phyloP scores from a whole-genome alignment of 192 early-diverging fungal species.

The Coemansia sp. region DNA sequence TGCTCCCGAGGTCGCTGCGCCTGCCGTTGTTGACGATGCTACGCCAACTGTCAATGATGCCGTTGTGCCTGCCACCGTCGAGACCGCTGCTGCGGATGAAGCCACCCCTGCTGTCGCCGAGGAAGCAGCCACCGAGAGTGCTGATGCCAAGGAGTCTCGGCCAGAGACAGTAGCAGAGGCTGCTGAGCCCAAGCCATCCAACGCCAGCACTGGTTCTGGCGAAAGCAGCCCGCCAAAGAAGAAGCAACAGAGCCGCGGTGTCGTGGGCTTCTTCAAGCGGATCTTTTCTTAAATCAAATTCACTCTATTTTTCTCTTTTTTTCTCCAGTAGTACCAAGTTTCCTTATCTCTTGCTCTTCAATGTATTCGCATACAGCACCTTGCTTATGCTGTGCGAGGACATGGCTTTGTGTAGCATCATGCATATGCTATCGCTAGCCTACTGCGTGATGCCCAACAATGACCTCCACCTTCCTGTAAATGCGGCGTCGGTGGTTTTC shows the following conservation, averaged over 20 bases:
- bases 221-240: constrained; percentile 23
- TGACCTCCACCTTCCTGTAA: not conserved
- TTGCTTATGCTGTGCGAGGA: no score
- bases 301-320: not conserved
- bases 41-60: constrained; percentile 9
- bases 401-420: no score
- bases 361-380: not conserved
- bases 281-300: constrained; percentile 28
- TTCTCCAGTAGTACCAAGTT: not conserved
- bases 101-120: not conserved
- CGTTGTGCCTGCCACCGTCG: not conserved
- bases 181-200: constrained; percentile 17
- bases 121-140: not conserved
- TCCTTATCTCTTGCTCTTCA: not conserved
- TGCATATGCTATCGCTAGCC: not conserved
- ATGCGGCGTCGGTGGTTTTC: not conserved
- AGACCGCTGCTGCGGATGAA: not conserved
- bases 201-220: constrained; percentile 7
- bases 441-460: not conserved
- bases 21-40: constrained; percentile 1
- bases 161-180: constrained; percentile 1
- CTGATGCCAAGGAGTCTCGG: constrained; percentile 1
- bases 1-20: not conserved
- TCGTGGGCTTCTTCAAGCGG: constrained; percentile 48
- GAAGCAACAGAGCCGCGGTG: constrained; percentile 37